phyloP scores from a whole-genome alignment of 2,329 filamentous ascomycete species.

The Hypomyces rosellus region DNA sequence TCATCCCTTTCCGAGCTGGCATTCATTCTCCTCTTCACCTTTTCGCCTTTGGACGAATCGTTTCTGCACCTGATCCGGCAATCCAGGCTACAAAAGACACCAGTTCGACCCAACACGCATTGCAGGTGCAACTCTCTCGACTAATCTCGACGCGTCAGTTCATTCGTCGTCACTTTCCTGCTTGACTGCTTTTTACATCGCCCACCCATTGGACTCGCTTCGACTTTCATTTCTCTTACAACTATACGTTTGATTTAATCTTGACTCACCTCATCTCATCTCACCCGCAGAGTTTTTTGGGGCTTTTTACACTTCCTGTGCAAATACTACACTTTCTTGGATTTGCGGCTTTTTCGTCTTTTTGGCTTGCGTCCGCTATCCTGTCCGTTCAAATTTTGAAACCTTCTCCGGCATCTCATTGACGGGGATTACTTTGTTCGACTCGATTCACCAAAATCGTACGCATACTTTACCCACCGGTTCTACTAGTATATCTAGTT shows the following conservation, averaged over 20 bases:
- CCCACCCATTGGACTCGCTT: neutral
- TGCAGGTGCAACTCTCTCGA: neutral
- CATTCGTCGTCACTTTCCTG: constrained; percentile 7
- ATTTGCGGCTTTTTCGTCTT: constrained; percentile 10
- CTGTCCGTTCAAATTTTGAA: neutral
- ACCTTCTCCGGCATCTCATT: neutral
- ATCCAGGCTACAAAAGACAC: neutral
- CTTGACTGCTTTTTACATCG: constrained; percentile 1
- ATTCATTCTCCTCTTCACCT: neutral
- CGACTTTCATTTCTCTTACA: neutral
- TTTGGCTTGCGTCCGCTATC: constrained; percentile 9
- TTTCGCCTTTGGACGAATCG: neutral
- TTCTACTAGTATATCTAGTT: constrained; percentile 9
- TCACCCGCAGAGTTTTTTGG: constrained; percentile 1
- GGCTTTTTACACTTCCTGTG: constrained; percentile 11
- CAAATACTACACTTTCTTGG: constrained; percentile 14
- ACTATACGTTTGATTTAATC: constrained; percentile 4
- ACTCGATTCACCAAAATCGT: constrained; percentile 3
- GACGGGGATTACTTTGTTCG: neutral
- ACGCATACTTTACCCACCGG: constrained; percentile 10
- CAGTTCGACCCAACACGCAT: neutral
- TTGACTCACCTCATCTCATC: neutral
- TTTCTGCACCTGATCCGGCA: neutral
- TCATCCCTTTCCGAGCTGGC: neutral
- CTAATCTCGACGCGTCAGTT: constrained; percentile 1